phyloP scores from a whole-genome alignment of 768 basidiomycete genomes.

The Agaricus subrufescens region DNA sequence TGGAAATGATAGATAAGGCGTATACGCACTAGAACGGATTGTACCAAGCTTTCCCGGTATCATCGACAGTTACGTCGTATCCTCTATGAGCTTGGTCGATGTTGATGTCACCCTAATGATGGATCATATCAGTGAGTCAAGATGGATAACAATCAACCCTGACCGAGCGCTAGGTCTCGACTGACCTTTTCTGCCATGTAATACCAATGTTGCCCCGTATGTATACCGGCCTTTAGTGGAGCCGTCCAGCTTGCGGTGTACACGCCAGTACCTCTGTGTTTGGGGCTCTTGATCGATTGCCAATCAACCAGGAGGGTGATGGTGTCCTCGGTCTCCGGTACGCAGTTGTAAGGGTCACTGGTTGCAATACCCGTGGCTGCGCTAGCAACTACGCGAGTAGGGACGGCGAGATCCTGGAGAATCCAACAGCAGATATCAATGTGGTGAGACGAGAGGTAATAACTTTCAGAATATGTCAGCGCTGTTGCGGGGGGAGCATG shows the following conservation, averaged over 20 bases:
- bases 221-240: constrained; percentile 83
- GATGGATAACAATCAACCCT: background rate
- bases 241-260: constrained; percentile 97
- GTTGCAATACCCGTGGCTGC: constrained; percentile 91
- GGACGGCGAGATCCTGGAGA: constrained; percentile 67
- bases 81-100: constrained; percentile 95
- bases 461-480: constrained; percentile 37
- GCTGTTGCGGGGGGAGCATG: background rate
- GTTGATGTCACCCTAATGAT: constrained; percentile 75
- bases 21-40: constrained; percentile 85
- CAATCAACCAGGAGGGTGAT: constrained; percentile 94
- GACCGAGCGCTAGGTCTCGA: background rate
- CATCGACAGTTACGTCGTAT: constrained; percentile 85
- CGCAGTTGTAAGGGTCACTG: constrained; percentile 83
- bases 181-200: constrained; percentile 88
- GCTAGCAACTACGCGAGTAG: constrained; percentile 85
- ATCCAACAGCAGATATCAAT: constrained; percentile 89
- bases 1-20: background rate
- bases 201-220: constrained; percentile 90
- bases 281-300: constrained; percentile 73
- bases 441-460: constrained; percentile 94
- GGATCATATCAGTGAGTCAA: constrained; percentile 5
- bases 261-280: constrained; percentile 80
- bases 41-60: constrained; percentile 78
- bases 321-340: constrained; percentile 86